Percentiles rank a stretch among this genome's conserved stretches.
Conservation (phyloP, 1,139 yeast genomes). For the Sugiyamaella novakii region DNA sequence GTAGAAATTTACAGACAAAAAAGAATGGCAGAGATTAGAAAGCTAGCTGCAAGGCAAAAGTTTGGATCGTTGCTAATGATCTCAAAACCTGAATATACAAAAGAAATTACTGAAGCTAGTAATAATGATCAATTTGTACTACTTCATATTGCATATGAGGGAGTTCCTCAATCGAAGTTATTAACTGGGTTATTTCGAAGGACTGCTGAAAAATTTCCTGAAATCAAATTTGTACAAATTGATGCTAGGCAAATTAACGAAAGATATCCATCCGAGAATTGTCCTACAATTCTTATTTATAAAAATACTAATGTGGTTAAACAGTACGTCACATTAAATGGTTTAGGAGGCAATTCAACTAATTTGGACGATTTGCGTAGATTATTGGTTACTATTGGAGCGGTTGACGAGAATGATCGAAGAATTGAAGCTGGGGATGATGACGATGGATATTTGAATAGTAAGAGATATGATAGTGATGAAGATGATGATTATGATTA, state of each 20-base stretch:
- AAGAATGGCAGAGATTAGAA: conserved; percentile 70
- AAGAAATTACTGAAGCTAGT: conserved; percentile 83
- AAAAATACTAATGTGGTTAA: conserved; percentile 72
- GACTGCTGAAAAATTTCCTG: conserved; percentile 48
- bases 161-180: conserved; percentile 73
- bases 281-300: conserved; percentile 88
- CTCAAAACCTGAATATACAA: conserved; percentile 82
- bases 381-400: conserved; percentile 64
- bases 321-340: conserved; percentile 76
- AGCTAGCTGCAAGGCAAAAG: conserved; percentile 60
- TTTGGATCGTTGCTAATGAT: conserved; percentile 79
- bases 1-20: conserved; percentile 71
- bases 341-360: conserved; percentile 83
- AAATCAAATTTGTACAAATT: conserved; percentile 87
- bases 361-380: conserved; percentile 67
- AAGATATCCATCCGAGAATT: conserved; percentile 82
- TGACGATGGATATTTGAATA: conserved; percentile 19
- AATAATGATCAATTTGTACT: conserved; percentile 56
- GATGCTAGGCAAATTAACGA: conserved; percentile 88
- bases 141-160: conserved; percentile 73
- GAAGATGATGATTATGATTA: conserved; percentile 7
- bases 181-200: conserved; percentile 55
- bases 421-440: conserved; percentile 64
- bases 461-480: conserved; percentile 4
- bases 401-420: conserved; percentile 65